Conservation (phyloP, 805 yeast species). For the Cyberlindnera xishuangbannaensis region DNA sequence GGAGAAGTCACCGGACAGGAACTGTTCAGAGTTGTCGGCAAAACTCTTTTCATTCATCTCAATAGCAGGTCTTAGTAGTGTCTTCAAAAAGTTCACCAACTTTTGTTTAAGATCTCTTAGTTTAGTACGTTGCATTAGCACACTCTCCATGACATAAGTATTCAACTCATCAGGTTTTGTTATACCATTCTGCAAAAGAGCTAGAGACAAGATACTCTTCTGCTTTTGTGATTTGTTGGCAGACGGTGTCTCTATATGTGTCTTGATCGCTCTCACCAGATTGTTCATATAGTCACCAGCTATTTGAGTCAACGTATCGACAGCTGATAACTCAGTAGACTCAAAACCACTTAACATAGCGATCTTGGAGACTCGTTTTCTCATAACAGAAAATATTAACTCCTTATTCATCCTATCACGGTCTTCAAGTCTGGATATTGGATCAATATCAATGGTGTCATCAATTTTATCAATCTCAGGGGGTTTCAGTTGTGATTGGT, state of each 20-base stretch:
- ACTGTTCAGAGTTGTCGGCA: slow-evolving; percentile 88
- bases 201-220: slow-evolving; percentile 49
- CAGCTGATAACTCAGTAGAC: slow-evolving; percentile 68
- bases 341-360: slow-evolving; percentile 94
- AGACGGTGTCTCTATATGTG: slow-evolving; percentile 60
- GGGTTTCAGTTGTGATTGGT: slow-evolving; percentile 64
- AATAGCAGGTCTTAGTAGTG: slow-evolving; percentile 71
- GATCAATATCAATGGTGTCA: slow-evolving; percentile 70
- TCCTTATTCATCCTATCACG: slow-evolving; percentile 58
- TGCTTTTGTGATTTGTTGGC: slow-evolving; percentile 26
- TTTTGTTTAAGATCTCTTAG: slow-evolving; percentile 63
- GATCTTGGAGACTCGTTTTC: slow-evolving; percentile 66
- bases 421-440: slow-evolving; percentile 66
- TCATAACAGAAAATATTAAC: slow-evolving; percentile 60
- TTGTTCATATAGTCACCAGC: slow-evolving; percentile 78
- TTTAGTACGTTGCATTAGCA: slow-evolving; percentile 62
- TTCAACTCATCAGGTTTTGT: slow-evolving; percentile 72
- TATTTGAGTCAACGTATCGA: slow-evolving; percentile 72
- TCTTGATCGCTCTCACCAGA: slow-evolving; percentile 61
- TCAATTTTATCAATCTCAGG: slow-evolving; percentile 58
- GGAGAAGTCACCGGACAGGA: slow-evolving; percentile 90
- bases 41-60: slow-evolving; percentile 74
- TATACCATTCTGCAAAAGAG: slow-evolving; percentile 83
- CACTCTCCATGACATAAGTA: slow-evolving; percentile 65
- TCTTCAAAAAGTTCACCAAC: slow-evolving; percentile 67